Evolutionary conservation across 2,329 filamentous ascomycete species (phyloP), one percentile per base, ranked within the genome.

Genomic region (Beauveria sp.): DNA sequence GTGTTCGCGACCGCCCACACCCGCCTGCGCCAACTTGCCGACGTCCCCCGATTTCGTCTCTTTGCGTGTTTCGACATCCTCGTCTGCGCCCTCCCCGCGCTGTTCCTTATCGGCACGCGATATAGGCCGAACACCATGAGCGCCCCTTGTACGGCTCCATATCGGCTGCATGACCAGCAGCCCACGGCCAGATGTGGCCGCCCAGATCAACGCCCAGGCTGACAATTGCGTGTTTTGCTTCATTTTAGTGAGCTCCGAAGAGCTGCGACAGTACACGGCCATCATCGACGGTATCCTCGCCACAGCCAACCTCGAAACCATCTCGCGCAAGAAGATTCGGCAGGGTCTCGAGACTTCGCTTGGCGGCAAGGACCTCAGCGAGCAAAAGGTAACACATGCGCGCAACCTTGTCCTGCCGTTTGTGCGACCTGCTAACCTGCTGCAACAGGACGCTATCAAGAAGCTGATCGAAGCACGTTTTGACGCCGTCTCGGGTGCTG

Each of bases 401-500:
- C 43, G 10, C 30, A 48, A 41, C 28, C 6, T n/a, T 28, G 22
- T 43, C 34, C 6, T 43, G 41, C 62, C 55, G 30, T 28, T 41
- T n/a, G 5, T 37, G 3, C 40, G 18, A 3, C 12, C 16, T 9
- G 28, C 57, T 59, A 20, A 59, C 47, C 34, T 7, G 16, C 28
- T 40, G 7, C 44, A 41, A 30, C 64, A 91, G 88, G 77, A 81
- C 70, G 84, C 85, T 16, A 87, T 91, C 73, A 90, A 90, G 70
- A 77, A 77, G 56, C 78, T 92, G 54, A 91, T 92, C 60, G 86
- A 88, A 75, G 80, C 84, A 66, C 85, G 89, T 20, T 92, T 92
- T 72, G 89, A 92, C 68, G 82, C 86, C 61, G 83, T 88, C 66
- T 84, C 83, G 55, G 79, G 81, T 30, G 66, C 70, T 58, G 67